phyloP scores from a whole-genome alignment of 768 basidiomycete species.

The Tylopilus sp. region DNA sequence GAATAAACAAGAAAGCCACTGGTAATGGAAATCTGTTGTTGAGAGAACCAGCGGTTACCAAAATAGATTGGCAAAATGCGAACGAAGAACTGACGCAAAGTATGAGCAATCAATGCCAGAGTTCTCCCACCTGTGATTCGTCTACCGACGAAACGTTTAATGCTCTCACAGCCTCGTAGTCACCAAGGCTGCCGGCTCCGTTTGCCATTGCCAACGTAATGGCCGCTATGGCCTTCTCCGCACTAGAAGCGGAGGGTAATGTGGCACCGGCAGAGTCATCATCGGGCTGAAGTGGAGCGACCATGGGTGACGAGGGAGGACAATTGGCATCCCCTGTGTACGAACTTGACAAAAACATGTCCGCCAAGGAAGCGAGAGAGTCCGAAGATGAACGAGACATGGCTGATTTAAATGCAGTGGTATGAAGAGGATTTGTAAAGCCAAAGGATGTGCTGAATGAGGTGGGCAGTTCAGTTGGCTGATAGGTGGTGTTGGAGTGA shows the following conservation, averaged over 20 bases:
- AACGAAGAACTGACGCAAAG: not conserved
- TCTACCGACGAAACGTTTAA: constrained; percentile 35
- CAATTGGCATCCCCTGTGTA: constrained; percentile 1
- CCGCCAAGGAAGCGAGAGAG: constrained; percentile 10
- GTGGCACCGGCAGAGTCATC: constrained; percentile 2
- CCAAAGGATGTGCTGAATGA: constrained; percentile 28
- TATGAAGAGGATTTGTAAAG: constrained; percentile 23
- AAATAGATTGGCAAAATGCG: constrained; percentile 6
- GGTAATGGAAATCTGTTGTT: constrained; percentile 3
- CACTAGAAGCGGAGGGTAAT: constrained; percentile 37
- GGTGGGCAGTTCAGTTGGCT: constrained; percentile 12
- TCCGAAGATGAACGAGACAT: constrained; percentile 19
- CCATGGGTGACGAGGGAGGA: constrained; percentile 9
- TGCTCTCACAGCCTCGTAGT: constrained; percentile 48
- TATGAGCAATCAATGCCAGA: constrained; percentile 46
- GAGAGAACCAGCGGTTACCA: not conserved
- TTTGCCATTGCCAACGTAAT: constrained; percentile 59
- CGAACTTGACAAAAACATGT: constrained; percentile 6
- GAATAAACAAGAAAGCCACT: constrained; percentile 27
- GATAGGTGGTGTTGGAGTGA: constrained; percentile 12
- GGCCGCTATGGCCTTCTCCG: constrained; percentile 60
- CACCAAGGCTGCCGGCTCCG: constrained; percentile 57
- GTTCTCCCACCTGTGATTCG: constrained; percentile 51
- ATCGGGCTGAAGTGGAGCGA: constrained; percentile 10
- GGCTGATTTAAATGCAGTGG: constrained; percentile 23